These are phyloP conservation scores for Bertia moriformis DNA, from an alignment of 2,329 filamentous ascomycete genomes.

Conservation along the genomic window DNA sequence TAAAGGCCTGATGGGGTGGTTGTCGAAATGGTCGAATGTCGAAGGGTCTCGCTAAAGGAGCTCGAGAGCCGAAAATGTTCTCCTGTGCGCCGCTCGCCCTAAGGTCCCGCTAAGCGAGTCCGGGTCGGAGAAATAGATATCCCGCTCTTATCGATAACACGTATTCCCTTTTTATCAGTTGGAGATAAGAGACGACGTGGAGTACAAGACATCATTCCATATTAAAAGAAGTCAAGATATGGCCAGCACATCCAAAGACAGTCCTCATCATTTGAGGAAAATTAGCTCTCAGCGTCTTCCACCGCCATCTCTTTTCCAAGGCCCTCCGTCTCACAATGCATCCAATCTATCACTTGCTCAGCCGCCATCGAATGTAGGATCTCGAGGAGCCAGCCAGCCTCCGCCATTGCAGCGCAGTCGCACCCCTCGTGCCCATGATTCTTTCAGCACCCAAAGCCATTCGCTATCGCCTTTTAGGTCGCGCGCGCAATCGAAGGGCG, in stretches of 20 bases:
- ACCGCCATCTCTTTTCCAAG: not conserved
- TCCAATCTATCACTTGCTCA: not conserved
- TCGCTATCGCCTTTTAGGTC: not conserved
- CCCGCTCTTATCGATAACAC: not conserved
- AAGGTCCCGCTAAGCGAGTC: not conserved
- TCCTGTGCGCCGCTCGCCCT: not conserved
- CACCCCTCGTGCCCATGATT: not conserved
- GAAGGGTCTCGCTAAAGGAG: not conserved
- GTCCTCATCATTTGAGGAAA: not conserved
- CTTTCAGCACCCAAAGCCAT: not conserved
- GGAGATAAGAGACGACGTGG: too few species aligned
- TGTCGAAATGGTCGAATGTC: not conserved
- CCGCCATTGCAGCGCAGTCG: not conserved
- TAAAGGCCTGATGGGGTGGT: slow-evolving; percentile 1
- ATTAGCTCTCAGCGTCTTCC: slow-evolving; percentile 1
- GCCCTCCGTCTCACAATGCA: not conserved
- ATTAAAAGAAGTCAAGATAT: too few species aligned
- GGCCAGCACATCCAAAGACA: too few species aligned
- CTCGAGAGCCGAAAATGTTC: not conserved
- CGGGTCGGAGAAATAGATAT: not conserved
- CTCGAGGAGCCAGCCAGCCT: not conserved
- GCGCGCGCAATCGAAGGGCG: not conserved
- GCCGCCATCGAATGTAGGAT: not conserved
- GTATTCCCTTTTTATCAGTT: too few species aligned
- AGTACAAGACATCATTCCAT: too few species aligned